Evolutionary conservation across 352 stramenopile species (phyloP), one percentile per base, ranked within the genome.

Genomic region (Saprolegnia parasitica): DNA sequence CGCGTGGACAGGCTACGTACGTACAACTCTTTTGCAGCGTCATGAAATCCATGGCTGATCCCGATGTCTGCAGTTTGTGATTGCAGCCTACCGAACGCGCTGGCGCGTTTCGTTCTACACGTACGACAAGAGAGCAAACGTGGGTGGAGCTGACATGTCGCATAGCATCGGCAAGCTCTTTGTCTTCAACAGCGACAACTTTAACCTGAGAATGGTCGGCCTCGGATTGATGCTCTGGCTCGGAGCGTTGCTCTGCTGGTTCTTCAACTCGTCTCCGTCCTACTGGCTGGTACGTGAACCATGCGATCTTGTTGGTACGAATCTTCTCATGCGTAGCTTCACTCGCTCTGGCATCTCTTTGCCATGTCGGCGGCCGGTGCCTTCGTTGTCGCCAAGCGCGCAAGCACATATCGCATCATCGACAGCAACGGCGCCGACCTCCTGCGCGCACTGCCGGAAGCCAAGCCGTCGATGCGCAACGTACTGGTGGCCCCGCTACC

Each of bases 341-440:
- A 68, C 37, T 68, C 62, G 46, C 29, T 68, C n/a, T 68, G 62
- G 62, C 62, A 68, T 24, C 65, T 68, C 37, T 68, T 68, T 32
- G 62, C 62, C 50, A 68, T 68, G 62, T 26, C 62, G 13, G 62
- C 62, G n/a, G 62, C 62, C 24, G 62, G 62, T 11, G 40, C 62
- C 5, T 45, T 68, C 15, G 63, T 68, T 13, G 50, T 29, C 13
- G 65, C 24, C 24, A 35, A 39, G 32, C 46, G 40, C n/a, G n/a
- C 24, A 18, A 18, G 5, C 8, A 37, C n/a, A 16, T 68, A 68
- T n/a, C 46, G 46, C 24, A 35, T 68, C n/a, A 35, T 68, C 24
- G 62, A 68, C 23, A 45, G 21, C 46, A 61, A 68, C 24, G 62
- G 62, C 50, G 21, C 45, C 26, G 50, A 68, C 16, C 8, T 60